Evolutionary conservation across 169 alveolate species (phyloP), one percentile per base, ranked within the genome.

Genomic region (Plasmodium chabaudi): DNA sequence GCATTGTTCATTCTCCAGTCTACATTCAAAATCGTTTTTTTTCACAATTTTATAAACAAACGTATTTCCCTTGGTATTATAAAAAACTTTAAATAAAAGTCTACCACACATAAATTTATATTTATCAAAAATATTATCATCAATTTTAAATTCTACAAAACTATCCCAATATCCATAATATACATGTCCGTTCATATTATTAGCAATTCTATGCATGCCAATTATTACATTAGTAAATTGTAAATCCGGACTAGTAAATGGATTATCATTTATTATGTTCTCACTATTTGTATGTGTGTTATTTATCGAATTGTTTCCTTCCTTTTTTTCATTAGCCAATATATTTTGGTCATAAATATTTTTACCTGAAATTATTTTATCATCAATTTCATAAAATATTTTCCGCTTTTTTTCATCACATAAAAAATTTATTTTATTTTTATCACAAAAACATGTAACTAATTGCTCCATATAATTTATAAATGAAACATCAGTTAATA

Each of bases 71-170:
- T 34, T 82, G 21, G 21, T 13, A 59, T 49, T 34, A 49, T 19
- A 53, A 44, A 82, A 57, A 67, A 82, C 67, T 13, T 70, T 82
- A 53, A 17, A 51, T 44, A 61, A 17, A 23, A 82, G 17, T 39
- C 90, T 51, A 9, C 90, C 90, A 23, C 90, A 82, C 7, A 82
- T 15, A 70, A 82, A 82, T 13, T 61, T 63, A 39, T 67, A 82
- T 60, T 67, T 67, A 1, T 49, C 55, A 9, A 9, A 21, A n/a
- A 60, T 34, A 17, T 82, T 64, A 9, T 67, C 69, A 4, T 42
- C 39, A 42, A 60, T 60, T 49, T 82, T 71, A 55, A 82, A 49
- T 17, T 15, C 49, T 5, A 82, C 47, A 23, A 44, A 82, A 15
- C 39, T 56, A 25, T 70, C n/a, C 46, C 34, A 70, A 17, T 55